A percentile compares a stretch with the other conserved stretches of the same genome.
phyloP scores from a whole-genome alignment of 441 rosid genomes.

The Flueggea neowawraea region DNA sequence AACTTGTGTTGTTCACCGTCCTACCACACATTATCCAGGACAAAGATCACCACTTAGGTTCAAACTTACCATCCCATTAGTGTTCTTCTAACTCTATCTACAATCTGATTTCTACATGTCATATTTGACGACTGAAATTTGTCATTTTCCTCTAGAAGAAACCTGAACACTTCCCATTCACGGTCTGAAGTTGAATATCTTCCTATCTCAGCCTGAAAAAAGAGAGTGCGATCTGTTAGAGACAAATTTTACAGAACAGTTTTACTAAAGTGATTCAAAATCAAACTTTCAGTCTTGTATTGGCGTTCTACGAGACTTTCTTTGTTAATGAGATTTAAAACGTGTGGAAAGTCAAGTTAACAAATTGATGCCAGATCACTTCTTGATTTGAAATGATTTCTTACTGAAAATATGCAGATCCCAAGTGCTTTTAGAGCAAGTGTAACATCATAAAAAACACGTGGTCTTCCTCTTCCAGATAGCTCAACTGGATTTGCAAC shows the following conservation, averaged over 20 bases:
- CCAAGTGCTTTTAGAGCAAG: slow-evolving; percentile 67
- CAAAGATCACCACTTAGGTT: neutral
- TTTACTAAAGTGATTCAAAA: too few relatives aligned
- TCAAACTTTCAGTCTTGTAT: too few relatives aligned
- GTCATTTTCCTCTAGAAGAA: slow-evolving; percentile 80
- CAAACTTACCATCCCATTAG: slow-evolving; percentile 71
- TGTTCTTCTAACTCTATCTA: slow-evolving; percentile 63
- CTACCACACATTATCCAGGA: too few relatives aligned
- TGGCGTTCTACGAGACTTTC: too few relatives aligned
- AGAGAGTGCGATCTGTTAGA: neutral
- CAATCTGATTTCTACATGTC: slow-evolving; percentile 50
- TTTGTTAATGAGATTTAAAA: too few relatives aligned
- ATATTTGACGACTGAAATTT: too few relatives aligned
- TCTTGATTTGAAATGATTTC: slow-evolving; percentile 10
- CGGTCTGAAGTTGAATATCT: slow-evolving; percentile 44
- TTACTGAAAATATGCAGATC: slow-evolving; percentile 80
- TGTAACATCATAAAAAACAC: slow-evolving; percentile 80
- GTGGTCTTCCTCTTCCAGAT: slow-evolving; percentile 80
- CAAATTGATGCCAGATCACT: slow-evolving; percentile 5
- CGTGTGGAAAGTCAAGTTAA: neutral
- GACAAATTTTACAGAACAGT: neutral
- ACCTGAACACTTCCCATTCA: slow-evolving; percentile 83
- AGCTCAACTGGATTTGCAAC: slow-evolving; percentile 89
- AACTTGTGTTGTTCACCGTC: too few relatives aligned
- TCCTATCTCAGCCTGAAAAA: slow-evolving; percentile 70